Base-by-base conservation (phyloP, 495 filamentous ascomycete species). In the Parathielavia appendiculata region DNA sequence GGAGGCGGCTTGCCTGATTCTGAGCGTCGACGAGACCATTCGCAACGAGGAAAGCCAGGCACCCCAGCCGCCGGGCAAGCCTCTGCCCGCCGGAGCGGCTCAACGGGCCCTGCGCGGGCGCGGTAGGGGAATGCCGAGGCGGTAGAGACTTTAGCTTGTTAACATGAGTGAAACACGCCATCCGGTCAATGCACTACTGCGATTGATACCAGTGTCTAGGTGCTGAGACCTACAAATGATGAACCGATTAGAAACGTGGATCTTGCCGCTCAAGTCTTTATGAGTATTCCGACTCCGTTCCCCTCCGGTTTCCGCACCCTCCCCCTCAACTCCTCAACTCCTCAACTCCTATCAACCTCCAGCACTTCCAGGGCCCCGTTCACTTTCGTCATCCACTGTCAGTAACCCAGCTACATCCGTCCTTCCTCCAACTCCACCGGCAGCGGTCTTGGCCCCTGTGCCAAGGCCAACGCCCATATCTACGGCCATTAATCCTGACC, bases 21-120 rank as follows among this genome's bases (percentile, higher is more conserved):
- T 98, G 71, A 88, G 89, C 63, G 92, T 98, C 39, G 92, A 98
- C 70, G 92, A 98, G 83, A 97, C 92, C 17, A 96, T 98, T 72
- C 89, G 86, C 72, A 98, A 97, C 74, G 88, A 98, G 77, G 90
- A 96, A 75, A 91, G 86, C 58, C 82, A 85, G 61, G 78, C 83
- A 62, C 87, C 91, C 44, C 87, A 93, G 71, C 88, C 82, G 30
- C 91, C 91, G 1, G 79, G 82, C 47, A 79, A 87, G 68, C 82
- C 87, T 38, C 77, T 97, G 56, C 93, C 92, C 13, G 90, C 91
- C 1, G 93, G 93, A 66, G 92, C 93, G 36, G 92, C 92, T 19
- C 92, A 97, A 76, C 80, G 92, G 58, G 93, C 91, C 38, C 72
- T 98, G 52, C 80, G 91, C 66, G 92, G 92, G 59, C 81, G 92